Evolutionary conservation across 2,329 filamentous ascomycete genomes (phyloP).

Genomic region (Didymella arachidicola): DNA sequence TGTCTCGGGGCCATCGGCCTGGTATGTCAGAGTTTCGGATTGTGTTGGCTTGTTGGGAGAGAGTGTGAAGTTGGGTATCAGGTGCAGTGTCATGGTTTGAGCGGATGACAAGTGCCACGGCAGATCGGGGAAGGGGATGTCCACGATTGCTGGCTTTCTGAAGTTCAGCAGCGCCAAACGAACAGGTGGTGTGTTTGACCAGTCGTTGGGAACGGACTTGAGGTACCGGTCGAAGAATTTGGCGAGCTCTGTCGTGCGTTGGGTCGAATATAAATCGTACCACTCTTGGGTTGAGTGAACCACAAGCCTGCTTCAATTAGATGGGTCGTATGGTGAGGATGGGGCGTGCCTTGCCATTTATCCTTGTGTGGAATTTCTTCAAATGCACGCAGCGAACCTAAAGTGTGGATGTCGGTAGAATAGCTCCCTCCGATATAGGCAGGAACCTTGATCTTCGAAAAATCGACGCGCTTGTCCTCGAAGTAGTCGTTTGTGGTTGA

Average conservation of each 20-base stretch:
- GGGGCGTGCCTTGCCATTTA: background rate
- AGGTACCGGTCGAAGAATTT: background rate
- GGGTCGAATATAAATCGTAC: background rate
- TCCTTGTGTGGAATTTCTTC: background rate
- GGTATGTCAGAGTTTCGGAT: background rate
- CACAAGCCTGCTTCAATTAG: background rate
- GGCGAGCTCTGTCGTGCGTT: background rate
- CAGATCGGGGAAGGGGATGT: background rate
- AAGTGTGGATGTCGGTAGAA: background rate
- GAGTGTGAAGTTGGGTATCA: background rate
- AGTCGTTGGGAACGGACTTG: background rate
- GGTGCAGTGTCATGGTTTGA: background rate
- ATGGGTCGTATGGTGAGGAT: background rate
- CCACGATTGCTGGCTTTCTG: background rate
- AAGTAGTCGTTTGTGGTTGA: background rate
- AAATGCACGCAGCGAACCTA: background rate
- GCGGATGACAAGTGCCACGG: background rate
- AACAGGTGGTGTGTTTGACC: background rate
- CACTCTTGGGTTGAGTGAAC: background rate
- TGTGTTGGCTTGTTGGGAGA: background rate
- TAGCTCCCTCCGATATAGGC: background rate
- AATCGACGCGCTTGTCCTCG: background rate
- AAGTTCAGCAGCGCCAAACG: background rate
- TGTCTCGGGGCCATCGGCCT: background rate
- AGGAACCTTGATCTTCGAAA: background rate